A percentile compares a stretch with the other conserved stretches of the same genome.
These are phyloP conservation scores for Candida namnaoensis DNA, from an alignment of 805 yeast genomes.

Conservation along the genomic window DNA sequence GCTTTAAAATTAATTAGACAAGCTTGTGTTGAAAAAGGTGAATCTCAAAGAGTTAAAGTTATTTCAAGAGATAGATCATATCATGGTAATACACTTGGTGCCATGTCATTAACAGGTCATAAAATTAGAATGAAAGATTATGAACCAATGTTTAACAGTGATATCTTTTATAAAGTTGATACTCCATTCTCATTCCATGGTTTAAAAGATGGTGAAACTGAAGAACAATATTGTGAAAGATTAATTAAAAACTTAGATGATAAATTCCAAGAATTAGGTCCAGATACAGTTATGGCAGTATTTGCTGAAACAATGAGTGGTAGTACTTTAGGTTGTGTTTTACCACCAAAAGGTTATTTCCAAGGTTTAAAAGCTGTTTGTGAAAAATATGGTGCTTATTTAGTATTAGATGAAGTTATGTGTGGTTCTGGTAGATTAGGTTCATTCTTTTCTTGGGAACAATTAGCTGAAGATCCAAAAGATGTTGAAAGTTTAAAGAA, in stretches of 20 bases:
- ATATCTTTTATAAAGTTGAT: conserved; percentile 19
- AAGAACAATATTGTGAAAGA: conserved; percentile 28
- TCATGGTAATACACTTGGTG: conserved; percentile 42
- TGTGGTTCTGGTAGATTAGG: conserved; percentile 50
- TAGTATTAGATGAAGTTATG: conserved; percentile 49
- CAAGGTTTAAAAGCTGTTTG: conserved; percentile 37
- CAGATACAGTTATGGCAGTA: conserved; percentile 33
- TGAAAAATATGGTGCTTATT: conserved; percentile 40
- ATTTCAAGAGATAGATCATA: conserved; percentile 36
- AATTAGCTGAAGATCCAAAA: no score
- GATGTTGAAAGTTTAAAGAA: no score
- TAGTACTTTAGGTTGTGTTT: conserved; percentile 34
- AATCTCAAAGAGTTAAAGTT: conserved; percentile 28
- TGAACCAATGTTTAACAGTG: background rate
- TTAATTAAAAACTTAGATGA: conserved; percentile 33
- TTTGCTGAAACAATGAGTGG: conserved; percentile 39
- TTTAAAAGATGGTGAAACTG: conserved; percentile 24
- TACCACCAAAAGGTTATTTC: conserved; percentile 37
- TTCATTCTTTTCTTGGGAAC: conserved; percentile 37
- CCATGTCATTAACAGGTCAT: conserved; percentile 29
- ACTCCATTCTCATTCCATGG: conserved; percentile 15
- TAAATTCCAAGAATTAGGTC: conserved; percentile 30
- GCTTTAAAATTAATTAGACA: conserved; percentile 51
- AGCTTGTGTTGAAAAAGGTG: conserved; percentile 35
- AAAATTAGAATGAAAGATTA: conserved; percentile 21